Base-by-base conservation (phyloP, 1,284 basidiomycete species). In the Ganoderma multipileum region DNA sequence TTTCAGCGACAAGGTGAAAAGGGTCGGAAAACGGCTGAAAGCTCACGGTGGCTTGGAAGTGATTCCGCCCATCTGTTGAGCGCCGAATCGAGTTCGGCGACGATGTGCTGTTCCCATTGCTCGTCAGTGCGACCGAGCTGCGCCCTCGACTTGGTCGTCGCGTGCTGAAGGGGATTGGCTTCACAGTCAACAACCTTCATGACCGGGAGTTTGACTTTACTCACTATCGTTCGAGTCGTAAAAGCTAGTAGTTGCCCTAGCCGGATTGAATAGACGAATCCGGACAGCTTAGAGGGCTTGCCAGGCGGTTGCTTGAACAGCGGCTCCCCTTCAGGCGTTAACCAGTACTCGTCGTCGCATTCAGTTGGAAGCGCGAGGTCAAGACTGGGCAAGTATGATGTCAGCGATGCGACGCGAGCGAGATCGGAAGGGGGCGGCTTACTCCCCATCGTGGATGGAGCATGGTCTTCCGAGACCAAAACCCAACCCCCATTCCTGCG, bases 371-470 rank as follows among this genome's bases (percentile, higher is more conserved):
- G 80, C 47, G 87, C 87, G 7, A 89, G 81, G 72, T 18, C 38
- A 54, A 42, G 9, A 39, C 38, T 39, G 38, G 12, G 16, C 14
- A 18, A 54, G 16, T 92, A 26, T 7, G 11, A 20, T 59, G 38
- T 60, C 36, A 38, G 41, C 30, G 81, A 88, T 23, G 72, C 4
- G 47, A 26, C 11, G 23, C 4, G 12, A 9, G 5, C 20, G 5
- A 47, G 44, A n/a, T 44, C 18, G n/a, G 3, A 3, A 50, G 23
- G 7, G 47, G 9, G 0, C 4, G 8, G 7, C 47, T 26, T 26
- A 93, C 92, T 96, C 95, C 77, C 95, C 93, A 70, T 95, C 93
- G 67, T 95, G 91, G 47, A 95, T 88, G 2, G 91, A 91, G 75
- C 92, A 90, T 0, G 94, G 93, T 28, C 95, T 83, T 12, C 95